phyloP scores from a whole-genome alignment of 768 basidiomycete genomes.

The Paxillus ammoniavirescens region DNA sequence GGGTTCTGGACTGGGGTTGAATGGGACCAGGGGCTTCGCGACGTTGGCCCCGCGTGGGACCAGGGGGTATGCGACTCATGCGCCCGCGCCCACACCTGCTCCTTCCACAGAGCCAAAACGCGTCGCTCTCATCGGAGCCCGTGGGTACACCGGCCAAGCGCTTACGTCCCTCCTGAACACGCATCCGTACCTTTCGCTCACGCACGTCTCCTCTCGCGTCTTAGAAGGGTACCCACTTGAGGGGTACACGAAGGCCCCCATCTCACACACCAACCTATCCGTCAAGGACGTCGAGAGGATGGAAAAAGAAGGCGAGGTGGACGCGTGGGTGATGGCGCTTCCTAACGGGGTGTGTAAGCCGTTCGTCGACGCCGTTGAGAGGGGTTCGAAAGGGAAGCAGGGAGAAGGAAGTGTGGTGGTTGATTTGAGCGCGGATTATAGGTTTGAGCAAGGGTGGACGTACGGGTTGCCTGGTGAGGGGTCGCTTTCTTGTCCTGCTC shows the following conservation, averaged over 20 bases:
- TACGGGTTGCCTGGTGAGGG: constrained; percentile 98
- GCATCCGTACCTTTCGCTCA: constrained; percentile 87
- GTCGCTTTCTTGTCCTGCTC: constrained; percentile 26
- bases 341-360: constrained; percentile 98
- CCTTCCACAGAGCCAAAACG: constrained; percentile 71
- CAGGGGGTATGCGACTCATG: constrained; percentile 81
- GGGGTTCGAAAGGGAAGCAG: constrained; percentile 58
- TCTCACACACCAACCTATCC: constrained; percentile 82
- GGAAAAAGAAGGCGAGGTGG: constrained; percentile 88
- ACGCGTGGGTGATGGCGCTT: constrained; percentile 98
- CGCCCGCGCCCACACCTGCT: constrained; percentile 25
- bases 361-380: constrained; percentile 92
- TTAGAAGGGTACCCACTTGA: constrained; percentile 79
- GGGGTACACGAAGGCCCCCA: constrained; percentile 72
- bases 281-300: constrained; percentile 77
- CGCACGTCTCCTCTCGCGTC: constrained; percentile 97
- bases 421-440: constrained; percentile 91
- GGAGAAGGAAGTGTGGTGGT: constrained; percentile 67
- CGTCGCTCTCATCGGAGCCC: constrained; percentile 92
- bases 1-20: neutral
- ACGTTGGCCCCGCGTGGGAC: constrained; percentile 40
- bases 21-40: constrained; percentile 14
- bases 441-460: constrained; percentile 94
- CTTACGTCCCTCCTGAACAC: constrained; percentile 79
- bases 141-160: constrained; percentile 94